Evolutionary conservation across 2,329 filamentous ascomycete species (phyloP).

Genomic region (Harringtonia lauricola): DNA sequence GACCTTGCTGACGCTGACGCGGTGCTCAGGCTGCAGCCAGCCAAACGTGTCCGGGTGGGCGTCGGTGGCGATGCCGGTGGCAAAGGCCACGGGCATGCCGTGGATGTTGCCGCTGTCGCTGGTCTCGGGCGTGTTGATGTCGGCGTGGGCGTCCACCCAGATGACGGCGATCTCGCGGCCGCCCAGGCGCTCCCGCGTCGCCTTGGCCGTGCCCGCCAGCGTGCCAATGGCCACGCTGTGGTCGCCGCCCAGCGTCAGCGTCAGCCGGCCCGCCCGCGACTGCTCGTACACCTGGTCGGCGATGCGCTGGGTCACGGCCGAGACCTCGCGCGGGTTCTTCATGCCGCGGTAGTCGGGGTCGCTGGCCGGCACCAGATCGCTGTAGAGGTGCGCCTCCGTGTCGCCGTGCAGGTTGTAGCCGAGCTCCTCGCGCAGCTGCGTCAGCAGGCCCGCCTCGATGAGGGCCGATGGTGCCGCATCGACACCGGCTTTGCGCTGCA

Average conservation of each 20-base stretch:
- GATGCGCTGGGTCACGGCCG: conserved; percentile 71
- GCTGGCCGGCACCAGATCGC: conserved; percentile 54
- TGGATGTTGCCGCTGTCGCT: conserved; percentile 90
- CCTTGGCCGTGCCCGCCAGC: conserved; percentile 76
- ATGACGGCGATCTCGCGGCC: conserved; percentile 85
- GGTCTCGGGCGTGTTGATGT: conserved; percentile 93
- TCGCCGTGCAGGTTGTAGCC: conserved; percentile 84
- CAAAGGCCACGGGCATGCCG: conserved; percentile 92
- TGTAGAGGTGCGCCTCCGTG: conserved; percentile 69
- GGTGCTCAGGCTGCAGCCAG: conserved; percentile 69
- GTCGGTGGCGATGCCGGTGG: conserved; percentile 74
- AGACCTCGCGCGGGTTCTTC: conserved; percentile 86
- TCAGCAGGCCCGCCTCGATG: conserved; percentile 77
- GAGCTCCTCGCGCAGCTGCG: conserved; percentile 73
- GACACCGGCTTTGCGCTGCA: conserved; percentile 77
- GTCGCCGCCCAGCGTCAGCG: conserved; percentile 89
- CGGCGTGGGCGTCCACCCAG: conserved; percentile 96
- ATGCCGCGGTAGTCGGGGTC: conserved; percentile 82
- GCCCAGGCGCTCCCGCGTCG: conserved; percentile 71
- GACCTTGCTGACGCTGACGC: conserved; percentile 65
- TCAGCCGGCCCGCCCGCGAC: conserved; percentile 70
- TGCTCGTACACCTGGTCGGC: conserved; percentile 80
- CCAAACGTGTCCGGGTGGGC: conserved; percentile 73
- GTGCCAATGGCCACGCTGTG: conserved; percentile 95
- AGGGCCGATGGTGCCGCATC: conserved; percentile 84